Evolutionary conservation across 129 eudicot species (phyloP), one percentile per base, ranked within the genome.

Genomic region (Oenanthe sinensis): DNA sequence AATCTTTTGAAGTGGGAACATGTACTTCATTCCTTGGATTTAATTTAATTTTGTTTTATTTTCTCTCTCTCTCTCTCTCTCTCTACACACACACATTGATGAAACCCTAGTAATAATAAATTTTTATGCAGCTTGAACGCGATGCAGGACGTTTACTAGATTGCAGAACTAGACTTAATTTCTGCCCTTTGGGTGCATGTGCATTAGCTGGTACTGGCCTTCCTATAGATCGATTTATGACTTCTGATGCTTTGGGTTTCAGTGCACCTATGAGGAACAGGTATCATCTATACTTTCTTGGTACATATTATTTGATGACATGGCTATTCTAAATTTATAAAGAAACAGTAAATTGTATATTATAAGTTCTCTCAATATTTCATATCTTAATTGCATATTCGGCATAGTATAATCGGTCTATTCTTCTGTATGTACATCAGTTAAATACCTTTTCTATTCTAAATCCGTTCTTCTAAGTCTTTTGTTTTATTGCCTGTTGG

Each of bases 181-280:
- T 86, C 85, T 90, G 90, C 78, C 97, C 99, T 26, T 84, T 96
- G 80, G 99, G 99, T 84, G 99, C 99, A 71, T 96, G 99, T 84
- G 97, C 99, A 52, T 81, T 96, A 80, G 99, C 99, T 81, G 99
- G 99, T 46, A 96, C 97, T 74, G 97, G 99, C 81, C 92, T 96
- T 77, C 97, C 97, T 24, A 96, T 96, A 82, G 97, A 96, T 75
- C 87, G 99, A 77, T 89, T 96, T 85, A 92, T 92, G 97, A 96
- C 99, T 71, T 89, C 97, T 46, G 86, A 87, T 80, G 96, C 96
- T 78, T 85, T 92, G 72, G 99, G 97, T 74, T 96, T 96, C 85
- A 86, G 90, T 74, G 97, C 95, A 54, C 99, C 99, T 42, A 76
- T 92, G 91, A 90, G 97, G 72, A 96, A 96, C 96, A 96, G 99